These are phyloP conservation scores for Penstemon barbatus DNA, from an alignment of 257 asterid species.

Conservation along the genomic window DNA sequence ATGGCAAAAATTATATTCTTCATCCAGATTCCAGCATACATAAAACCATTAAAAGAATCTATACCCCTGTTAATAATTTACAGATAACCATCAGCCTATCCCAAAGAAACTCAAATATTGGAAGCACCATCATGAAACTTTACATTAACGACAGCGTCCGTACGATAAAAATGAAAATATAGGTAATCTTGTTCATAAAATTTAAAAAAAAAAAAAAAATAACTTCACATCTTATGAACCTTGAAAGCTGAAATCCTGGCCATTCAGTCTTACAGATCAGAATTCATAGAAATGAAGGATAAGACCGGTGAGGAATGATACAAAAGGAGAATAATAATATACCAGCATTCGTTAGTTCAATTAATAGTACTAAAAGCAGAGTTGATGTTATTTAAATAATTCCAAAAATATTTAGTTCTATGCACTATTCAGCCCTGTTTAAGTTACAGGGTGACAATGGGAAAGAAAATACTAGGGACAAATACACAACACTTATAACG, in stretches of 20 bases:
- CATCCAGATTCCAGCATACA: conserved; percentile 9
- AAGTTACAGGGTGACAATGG: conserved; percentile 1
- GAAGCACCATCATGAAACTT: neutral
- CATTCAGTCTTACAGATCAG: neutral
- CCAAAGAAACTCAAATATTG: neutral
- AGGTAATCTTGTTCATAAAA: too few relatives aligned
- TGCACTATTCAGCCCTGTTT: conserved; percentile 8
- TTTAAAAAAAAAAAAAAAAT: neutral
- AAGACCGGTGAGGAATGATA: conserved; percentile 1
- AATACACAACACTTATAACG: neutral
- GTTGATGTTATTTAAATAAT: conserved; percentile 6
- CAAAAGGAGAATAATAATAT: conserved; percentile 6
- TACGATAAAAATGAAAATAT: neutral
- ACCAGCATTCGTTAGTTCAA: conserved; percentile 8
- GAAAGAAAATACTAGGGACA: conserved; percentile 4
- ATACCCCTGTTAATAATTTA: neutral
- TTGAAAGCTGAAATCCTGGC: neutral
- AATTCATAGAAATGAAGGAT: conserved; percentile 9
- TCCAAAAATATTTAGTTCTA: neutral
- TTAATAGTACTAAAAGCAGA: neutral
- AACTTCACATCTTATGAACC: neutral
- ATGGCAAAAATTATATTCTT: conserved; percentile 31
- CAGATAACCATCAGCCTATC: neutral
- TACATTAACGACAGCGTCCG: neutral
- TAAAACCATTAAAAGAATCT: conserved; percentile 2